These are phyloP conservation scores for Mollisia scopiformis DNA, from an alignment of 2,329 filamentous ascomycete species.

Conservation along the genomic window DNA sequence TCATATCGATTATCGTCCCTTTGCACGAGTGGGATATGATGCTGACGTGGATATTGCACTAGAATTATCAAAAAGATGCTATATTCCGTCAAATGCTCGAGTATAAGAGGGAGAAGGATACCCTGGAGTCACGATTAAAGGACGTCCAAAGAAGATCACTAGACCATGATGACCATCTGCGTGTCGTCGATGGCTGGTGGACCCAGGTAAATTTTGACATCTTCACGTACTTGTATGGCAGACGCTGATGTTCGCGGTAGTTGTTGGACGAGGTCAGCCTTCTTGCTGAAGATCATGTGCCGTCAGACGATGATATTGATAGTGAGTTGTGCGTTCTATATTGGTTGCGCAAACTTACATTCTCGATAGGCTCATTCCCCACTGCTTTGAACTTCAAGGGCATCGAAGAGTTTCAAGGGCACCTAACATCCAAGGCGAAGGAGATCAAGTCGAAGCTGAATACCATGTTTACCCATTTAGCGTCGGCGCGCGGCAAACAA, in stretches of 20 bases:
- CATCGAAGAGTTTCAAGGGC: conserved; percentile 74
- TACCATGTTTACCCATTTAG: conserved; percentile 63
- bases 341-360: background rate
- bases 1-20: conserved; percentile 24
- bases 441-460: conserved; percentile 77
- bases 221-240: background rate
- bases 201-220: conserved; percentile 69
- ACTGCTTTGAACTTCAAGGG: conserved; percentile 66
- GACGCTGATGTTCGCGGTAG: conserved; percentile 40
- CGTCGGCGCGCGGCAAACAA: conserved; percentile 53
- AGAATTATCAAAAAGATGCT: conserved; percentile 94
- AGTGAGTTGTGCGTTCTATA: conserved; percentile 20
- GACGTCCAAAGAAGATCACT: conserved; percentile 77
- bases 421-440: conserved; percentile 76
- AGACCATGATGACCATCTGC: conserved; percentile 90
- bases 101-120: conserved; percentile 88
- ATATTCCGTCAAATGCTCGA: conserved; percentile 98
- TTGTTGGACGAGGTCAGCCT: conserved; percentile 66
- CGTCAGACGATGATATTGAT: conserved; percentile 46
- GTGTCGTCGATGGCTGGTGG: conserved; percentile 92
- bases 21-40: conserved; percentile 38
- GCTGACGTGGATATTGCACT: conserved; percentile 36
- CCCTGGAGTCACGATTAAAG: conserved; percentile 78
- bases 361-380: conserved; percentile 53
- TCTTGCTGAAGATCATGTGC: conserved; percentile 54